These are phyloP conservation scores for Tylopilus sp. DNA, from an alignment of 768 basidiomycete species.

Conservation along the genomic window DNA sequence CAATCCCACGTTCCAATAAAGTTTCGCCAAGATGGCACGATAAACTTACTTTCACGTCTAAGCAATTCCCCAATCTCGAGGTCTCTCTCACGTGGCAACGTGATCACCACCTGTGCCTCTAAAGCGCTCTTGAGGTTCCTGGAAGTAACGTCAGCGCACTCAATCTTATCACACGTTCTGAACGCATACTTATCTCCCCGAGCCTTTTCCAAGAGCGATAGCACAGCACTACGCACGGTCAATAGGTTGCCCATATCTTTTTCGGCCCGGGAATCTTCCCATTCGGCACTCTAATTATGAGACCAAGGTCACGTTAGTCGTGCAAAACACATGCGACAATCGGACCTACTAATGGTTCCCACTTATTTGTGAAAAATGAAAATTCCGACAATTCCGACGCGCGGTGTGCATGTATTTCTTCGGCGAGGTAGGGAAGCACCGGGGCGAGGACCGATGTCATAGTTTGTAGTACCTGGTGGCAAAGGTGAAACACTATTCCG, in stretches of 20 bases:
- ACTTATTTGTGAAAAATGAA: constrained; percentile 72
- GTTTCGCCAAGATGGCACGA: too few species aligned
- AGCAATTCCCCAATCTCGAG: constrained; percentile 36
- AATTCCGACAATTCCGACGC: constrained; percentile 15
- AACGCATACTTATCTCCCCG: constrained; percentile 63
- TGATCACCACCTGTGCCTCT: constrained; percentile 71
- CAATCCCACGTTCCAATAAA: background rate
- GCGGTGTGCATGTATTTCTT: constrained; percentile 64
- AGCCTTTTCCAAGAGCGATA: constrained; percentile 73
- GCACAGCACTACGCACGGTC: constrained; percentile 54
- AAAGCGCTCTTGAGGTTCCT: constrained; percentile 74
- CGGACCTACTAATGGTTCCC: constrained; percentile 62
- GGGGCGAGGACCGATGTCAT: constrained; percentile 77
- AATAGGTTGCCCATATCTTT: constrained; percentile 64
- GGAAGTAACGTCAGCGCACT: constrained; percentile 2
- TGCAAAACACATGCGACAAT: background rate
- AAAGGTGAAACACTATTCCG: background rate
- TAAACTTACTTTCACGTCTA: constrained; percentile 40
- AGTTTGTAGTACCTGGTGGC: constrained; percentile 55
- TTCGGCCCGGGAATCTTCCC: constrained; percentile 57
- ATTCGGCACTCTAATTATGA: constrained; percentile 46
- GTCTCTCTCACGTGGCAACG: constrained; percentile 41
- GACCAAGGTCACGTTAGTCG: background rate
- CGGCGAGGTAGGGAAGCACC: constrained; percentile 85
- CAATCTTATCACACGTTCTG: background rate